Percentiles rank a stretch among this genome's conserved stretches.
Conservation (phyloP, 2,329 filamentous ascomycete genomes). For the Alternaria rosae region DNA sequence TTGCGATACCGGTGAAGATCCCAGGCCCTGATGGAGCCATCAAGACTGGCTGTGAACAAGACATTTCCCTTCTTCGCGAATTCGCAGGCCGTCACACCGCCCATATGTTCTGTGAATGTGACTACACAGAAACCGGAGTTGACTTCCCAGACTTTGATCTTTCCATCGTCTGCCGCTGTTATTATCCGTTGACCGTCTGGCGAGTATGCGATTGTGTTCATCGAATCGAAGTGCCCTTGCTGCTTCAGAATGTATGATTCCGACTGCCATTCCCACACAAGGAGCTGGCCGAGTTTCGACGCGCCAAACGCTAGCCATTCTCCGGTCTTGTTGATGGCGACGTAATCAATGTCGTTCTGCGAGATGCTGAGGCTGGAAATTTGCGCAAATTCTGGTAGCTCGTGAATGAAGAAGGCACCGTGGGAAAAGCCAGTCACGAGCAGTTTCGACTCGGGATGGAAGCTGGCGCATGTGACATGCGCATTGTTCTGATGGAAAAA, state of each 20-base stretch:
- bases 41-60: slow-evolving; percentile 91
- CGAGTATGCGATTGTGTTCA: slow-evolving; percentile 92
- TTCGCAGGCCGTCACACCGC: slow-evolving; percentile 90
- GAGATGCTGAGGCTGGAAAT: slow-evolving; percentile 95
- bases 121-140: slow-evolving; percentile 97
- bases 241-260: slow-evolving; percentile 99
- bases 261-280: slow-evolving; percentile 99
- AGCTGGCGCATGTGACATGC: slow-evolving; percentile 87
- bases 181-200: slow-evolving; percentile 93
- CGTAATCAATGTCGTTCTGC: slow-evolving; percentile 93
- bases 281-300: slow-evolving; percentile 90
- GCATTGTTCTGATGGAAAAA: slow-evolving; percentile 94
- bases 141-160: slow-evolving; percentile 98
- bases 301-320: slow-evolving; percentile 98
- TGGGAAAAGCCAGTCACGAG: slow-evolving; percentile 97
- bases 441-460: slow-evolving; percentile 85
- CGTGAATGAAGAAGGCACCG: slow-evolving; percentile 91
- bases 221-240: slow-evolving; percentile 94
- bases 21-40: slow-evolving; percentile 94
- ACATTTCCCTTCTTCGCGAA: slow-evolving; percentile 96
- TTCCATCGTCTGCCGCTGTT: slow-evolving; percentile 94
- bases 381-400: slow-evolving; percentile 93
- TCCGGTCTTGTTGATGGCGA: slow-evolving; percentile 91
- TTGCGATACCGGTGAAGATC: slow-evolving; percentile 95
- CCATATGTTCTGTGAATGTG: slow-evolving; percentile 96